Evolutionary conservation across 1,284 basidiomycete genomes (phyloP), one percentile per base, ranked within the genome.

Genomic region (Moesziomyces globuligerus): DNA sequence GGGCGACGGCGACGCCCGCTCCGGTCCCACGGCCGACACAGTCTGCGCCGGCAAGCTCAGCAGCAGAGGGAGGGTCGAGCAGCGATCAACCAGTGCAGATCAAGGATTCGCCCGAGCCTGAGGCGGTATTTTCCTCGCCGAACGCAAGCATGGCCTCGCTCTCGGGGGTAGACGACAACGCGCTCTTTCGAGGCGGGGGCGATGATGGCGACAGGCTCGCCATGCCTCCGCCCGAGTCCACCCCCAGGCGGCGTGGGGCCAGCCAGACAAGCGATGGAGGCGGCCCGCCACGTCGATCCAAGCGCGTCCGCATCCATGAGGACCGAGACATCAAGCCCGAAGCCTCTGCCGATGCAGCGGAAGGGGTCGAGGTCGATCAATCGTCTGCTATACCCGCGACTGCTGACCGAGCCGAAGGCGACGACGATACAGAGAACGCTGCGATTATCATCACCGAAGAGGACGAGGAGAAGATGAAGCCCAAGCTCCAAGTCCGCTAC

Each of bases 391-490:
- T 32, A 6, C 11, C 29, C 15, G 2, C 48, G 17, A 20, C 38
- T 4, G 13, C 48, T 24, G 47, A 24, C 21, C 7, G 44, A 4
- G 21, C 24, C 5, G 28, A 55, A 18, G 47, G 39, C 17, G 51
- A 49, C 26, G 17, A 38, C 20, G 23, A 38, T 9, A 24, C n/a
- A 17, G 25, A 20, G 11, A 53, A 62, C 17, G 54, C 51, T 7
- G 50, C 61, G 4, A 69, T 70, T 40, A 36, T 42, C 3, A 57
- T 73, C 29, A 69, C 71, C 15, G 57, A 65, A 41, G 69, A 72
- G 23, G 69, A 72, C 49, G 64, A 72, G 23, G 69, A 72, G 40
- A 72, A 64, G 52, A 72, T 64, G 69, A 72, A 72, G 40, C 69
- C 66, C 9, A 69, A 59, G 36, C 36, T 73, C 17, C 56, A 58